These are phyloP conservation scores for Jasminum sambac DNA, from an alignment of 257 asterid genomes.

Conservation along the genomic window DNA sequence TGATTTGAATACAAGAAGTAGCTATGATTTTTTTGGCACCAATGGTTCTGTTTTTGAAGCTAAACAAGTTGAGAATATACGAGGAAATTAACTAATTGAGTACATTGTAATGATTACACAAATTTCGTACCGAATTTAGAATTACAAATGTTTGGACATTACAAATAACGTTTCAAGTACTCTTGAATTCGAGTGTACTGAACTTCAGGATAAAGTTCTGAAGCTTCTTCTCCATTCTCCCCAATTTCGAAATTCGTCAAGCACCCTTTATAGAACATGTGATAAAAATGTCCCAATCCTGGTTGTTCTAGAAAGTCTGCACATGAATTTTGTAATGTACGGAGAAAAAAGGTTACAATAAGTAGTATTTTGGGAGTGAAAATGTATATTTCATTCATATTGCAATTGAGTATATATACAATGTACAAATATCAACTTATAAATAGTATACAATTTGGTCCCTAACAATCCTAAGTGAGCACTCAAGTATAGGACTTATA, in stretches of 20 bases:
- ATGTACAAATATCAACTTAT: no score
- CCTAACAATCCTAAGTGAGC: no score
- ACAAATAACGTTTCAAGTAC: conserved; percentile 50
- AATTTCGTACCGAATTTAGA: no score
- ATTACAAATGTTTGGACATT: not conserved
- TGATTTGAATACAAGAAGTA: conserved; percentile 63
- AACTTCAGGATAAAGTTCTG: conserved; percentile 69
- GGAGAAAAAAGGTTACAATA: no score
- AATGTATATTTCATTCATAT: no score
- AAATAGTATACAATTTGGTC: no score
- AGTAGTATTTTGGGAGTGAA: no score
- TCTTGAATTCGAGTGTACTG: conserved; percentile 56
- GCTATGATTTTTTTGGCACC: conserved; percentile 63
- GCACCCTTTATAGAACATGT: conserved; percentile 72
- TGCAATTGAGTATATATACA: no score
- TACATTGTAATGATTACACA: no score
- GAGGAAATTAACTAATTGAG: conserved; percentile 11
- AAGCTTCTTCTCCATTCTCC: conserved; percentile 71
- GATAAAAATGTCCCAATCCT: conserved; percentile 74
- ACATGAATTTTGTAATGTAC: no score
- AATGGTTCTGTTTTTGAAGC: conserved; percentile 42
- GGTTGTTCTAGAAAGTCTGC: conserved; percentile 54
- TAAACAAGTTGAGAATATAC: conserved; percentile 32
- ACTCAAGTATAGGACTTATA: no score
- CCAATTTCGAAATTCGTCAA: conserved; percentile 68